These are phyloP conservation scores for Ceratocystiopsis minuta DNA, from an alignment of 2,329 filamentous ascomycete species.

Conservation along the genomic window DNA sequence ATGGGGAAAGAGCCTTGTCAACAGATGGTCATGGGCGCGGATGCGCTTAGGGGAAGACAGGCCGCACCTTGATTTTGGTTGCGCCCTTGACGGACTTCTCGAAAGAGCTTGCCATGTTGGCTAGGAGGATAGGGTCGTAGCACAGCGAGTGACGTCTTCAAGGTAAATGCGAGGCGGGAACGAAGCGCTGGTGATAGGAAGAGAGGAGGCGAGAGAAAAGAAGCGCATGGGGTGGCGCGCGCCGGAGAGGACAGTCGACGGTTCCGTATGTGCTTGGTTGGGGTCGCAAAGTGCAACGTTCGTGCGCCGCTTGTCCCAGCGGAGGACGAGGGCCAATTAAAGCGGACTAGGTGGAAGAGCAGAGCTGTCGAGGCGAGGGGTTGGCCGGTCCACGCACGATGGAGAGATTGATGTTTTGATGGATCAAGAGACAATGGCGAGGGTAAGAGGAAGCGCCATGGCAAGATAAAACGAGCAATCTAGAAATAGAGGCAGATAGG, in stretches of 20 bases:
- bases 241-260: too few relatives aligned
- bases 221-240: too few relatives aligned
- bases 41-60: neutral
- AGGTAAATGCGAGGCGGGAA: neutral
- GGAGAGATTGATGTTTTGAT: neutral
- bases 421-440: slow-evolving; percentile 2
- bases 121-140: neutral
- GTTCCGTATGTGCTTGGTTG: too few relatives aligned
- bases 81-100: slow-evolving; percentile 99
- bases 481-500: neutral
- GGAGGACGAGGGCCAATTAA: too few relatives aligned
- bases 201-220: neutral
- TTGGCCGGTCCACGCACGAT: too few relatives aligned
- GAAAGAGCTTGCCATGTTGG: slow-evolving; percentile 67
- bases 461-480: neutral
- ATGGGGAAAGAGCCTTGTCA: neutral
- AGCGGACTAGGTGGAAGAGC: too few relatives aligned
- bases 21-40: too few relatives aligned
- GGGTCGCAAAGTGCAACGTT: too few relatives aligned
- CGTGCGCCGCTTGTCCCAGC: too few relatives aligned
- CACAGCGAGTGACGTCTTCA: neutral
- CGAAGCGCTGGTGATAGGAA: neutral
- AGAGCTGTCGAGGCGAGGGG: too few relatives aligned
- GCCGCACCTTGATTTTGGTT: slow-evolving; percentile 80
- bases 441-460: slow-evolving; percentile 3